These are phyloP conservation scores for Cladosporium sp. DNA, from an alignment of 2,329 filamentous ascomycete genomes.

Conservation along the genomic window DNA sequence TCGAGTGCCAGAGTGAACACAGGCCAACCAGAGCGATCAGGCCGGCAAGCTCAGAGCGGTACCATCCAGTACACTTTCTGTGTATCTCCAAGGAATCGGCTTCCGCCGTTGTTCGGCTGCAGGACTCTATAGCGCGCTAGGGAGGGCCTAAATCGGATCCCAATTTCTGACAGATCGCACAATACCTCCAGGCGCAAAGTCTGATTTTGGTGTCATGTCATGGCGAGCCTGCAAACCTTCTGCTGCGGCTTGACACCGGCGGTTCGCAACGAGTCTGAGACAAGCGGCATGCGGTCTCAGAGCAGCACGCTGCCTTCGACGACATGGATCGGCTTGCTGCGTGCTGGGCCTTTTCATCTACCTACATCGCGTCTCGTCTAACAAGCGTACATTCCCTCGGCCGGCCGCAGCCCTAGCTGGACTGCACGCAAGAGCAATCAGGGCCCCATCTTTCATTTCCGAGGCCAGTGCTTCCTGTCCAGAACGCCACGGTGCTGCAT, in stretches of 20 bases:
- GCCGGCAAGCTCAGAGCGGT: background rate
- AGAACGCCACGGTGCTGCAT: conserved; percentile 8
- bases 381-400: background rate
- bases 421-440: background rate
- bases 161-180: conserved; percentile 11
- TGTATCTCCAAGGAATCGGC: background rate
- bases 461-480: conserved; percentile 9
- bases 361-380: background rate
- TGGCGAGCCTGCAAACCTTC: background rate
- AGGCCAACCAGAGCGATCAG: background rate
- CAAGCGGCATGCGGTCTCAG: background rate
- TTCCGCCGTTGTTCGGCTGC: background rate
- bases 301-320: too few species aligned
- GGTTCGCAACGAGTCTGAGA: background rate
- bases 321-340: too few species aligned
- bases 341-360: too few species aligned
- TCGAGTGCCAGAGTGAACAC: background rate
- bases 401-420: too few species aligned
- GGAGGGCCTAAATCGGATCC: conserved; percentile 1
- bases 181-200: conserved; percentile 8
- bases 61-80: background rate
- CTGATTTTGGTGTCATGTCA: background rate
- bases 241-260: background rate
- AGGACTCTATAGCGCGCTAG: conserved; percentile 10
- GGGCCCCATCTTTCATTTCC: conserved; percentile 11